Evolutionary conservation across 352 stramenopile genomes (phyloP).

Genomic region (Globisporangium acanthophoron): DNA sequence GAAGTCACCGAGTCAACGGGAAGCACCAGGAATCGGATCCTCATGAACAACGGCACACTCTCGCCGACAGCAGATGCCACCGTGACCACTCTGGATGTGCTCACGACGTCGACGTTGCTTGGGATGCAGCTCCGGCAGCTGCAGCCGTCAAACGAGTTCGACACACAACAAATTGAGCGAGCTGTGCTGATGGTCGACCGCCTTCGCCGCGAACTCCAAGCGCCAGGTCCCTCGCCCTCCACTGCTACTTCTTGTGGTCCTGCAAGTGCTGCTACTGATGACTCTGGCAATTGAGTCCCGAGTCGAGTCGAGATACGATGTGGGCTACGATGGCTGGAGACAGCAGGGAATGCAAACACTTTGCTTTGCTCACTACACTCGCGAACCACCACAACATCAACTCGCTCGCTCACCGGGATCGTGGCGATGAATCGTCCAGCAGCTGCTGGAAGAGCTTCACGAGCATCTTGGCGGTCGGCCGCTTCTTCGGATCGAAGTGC

Average conservation of each 20-base stretch:
- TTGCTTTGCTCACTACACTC: neutral
- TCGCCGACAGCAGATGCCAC: neutral
- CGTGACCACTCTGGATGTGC: constrained; percentile 2
- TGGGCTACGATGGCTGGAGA: too few species aligned
- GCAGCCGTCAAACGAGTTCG: neutral
- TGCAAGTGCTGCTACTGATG: too few species aligned
- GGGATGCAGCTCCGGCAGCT: constrained; percentile 13
- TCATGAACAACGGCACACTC: neutral
- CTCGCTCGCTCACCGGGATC: neutral
- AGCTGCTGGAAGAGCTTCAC: constrained; percentile 41
- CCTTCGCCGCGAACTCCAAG: constrained; percentile 6
- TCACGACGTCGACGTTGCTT: constrained; percentile 6
- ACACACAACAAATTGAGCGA: constrained; percentile 2
- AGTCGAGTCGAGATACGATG: too few species aligned
- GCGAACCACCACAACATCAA: too few species aligned
- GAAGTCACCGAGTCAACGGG: neutral
- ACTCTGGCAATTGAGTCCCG: too few species aligned
- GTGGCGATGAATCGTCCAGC: constrained; percentile 20
- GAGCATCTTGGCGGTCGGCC: constrained; percentile 50
- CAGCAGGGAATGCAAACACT: neutral
- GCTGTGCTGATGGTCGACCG: constrained; percentile 1
- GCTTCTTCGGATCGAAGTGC: constrained; percentile 45
- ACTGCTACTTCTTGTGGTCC: too few species aligned
- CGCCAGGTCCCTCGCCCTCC: too few species aligned
- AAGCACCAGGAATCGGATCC: constrained; percentile 10